Evolutionary conservation across 1,284 basidiomycete species (phyloP).

Genomic region (Heimioporus punctisporus): DNA sequence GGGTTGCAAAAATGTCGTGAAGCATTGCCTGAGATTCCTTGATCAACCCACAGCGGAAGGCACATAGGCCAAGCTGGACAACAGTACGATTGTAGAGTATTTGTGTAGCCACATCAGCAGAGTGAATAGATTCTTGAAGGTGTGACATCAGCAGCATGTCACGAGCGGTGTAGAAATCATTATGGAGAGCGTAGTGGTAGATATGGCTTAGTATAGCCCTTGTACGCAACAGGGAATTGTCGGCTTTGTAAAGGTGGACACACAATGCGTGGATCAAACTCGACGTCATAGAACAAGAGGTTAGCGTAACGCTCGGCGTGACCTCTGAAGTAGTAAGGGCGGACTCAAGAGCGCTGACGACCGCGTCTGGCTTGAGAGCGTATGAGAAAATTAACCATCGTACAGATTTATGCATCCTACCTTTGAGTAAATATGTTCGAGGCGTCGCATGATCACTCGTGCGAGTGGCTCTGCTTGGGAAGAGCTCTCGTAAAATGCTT

Average conservation of each 20-base stretch:
- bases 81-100: constrained; percentile 98
- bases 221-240: constrained; percentile 90
- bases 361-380: constrained; percentile 79
- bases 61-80: constrained; percentile 96
- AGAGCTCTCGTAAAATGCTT: constrained; percentile 89
- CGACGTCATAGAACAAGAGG: constrained; percentile 59
- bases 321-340: constrained; percentile 57
- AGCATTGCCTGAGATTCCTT: constrained; percentile 93
- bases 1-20: constrained; percentile 96
- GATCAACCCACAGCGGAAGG: constrained; percentile 95
- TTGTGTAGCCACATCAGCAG: constrained; percentile 97
- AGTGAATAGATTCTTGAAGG: constrained; percentile 94
- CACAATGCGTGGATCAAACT: constrained; percentile 89
- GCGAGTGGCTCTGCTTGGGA: constrained; percentile 78
- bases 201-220: constrained; percentile 98
- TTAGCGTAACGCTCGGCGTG: constrained; percentile 60
- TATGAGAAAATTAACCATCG: constrained; percentile 7
- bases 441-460: constrained; percentile 91
- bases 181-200: constrained; percentile 96
- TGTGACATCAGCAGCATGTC: constrained; percentile 99
- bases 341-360: constrained; percentile 90
- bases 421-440: constrained; percentile 99
- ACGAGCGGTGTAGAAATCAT: constrained; percentile 96
- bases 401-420: constrained; percentile 40
- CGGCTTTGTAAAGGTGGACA: constrained; percentile 92